Base-by-base conservation (phyloP, 495 filamentous ascomycete species). In the Gamarada debralockiae region DNA sequence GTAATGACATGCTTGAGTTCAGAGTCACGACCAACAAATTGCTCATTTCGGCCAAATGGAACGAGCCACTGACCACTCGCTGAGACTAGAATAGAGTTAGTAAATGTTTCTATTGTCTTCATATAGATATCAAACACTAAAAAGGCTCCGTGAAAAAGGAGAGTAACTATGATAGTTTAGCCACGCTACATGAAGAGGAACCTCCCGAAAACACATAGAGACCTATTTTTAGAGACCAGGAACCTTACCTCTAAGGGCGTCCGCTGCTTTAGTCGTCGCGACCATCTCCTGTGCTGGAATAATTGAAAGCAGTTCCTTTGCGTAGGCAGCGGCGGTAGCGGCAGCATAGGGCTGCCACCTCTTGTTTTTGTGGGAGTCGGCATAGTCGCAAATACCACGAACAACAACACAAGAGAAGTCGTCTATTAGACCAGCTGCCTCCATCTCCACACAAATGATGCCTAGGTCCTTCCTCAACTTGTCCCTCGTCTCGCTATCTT, bases 331-430 rank as follows among this genome's bases (percentile, higher is more conserved):
- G 3, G 64, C 63, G 5, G 54, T 54, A 17, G 55, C 46, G 12
- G 67, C 67, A 5, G 65, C 67, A 52, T 67, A 69, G 13, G 15
- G 17, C 48, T 67, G 60, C 67, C 67, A 70, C 14, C 57, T 15
- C 31, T 69, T 59, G 25, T 66, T 66, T 48, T 69, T 70, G 47
- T n/a, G n/a, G n/a, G n/a, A n/a, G n/a, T n/a, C n/a, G n/a, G n/a
- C n/a, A n/a, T n/a, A n/a, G n/a, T n/a, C 63, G 31, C 57, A 67
- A 13, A 70, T 66, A 15, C 67, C 68, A 38, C 69, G 64, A 9
- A 73, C 68, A 1, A 69, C 63, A 12, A 70, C 58, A 41, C 56
- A 70, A 17, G 57, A 61, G n/a, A 34, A 38, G 63, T 41, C 50
- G 20, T 60, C 53, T 33, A 61, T 57, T 7, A 69, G 4, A 8